Conservation (phyloP, 768 basidiomycete genomes). For the Lentinula boryana region DNA sequence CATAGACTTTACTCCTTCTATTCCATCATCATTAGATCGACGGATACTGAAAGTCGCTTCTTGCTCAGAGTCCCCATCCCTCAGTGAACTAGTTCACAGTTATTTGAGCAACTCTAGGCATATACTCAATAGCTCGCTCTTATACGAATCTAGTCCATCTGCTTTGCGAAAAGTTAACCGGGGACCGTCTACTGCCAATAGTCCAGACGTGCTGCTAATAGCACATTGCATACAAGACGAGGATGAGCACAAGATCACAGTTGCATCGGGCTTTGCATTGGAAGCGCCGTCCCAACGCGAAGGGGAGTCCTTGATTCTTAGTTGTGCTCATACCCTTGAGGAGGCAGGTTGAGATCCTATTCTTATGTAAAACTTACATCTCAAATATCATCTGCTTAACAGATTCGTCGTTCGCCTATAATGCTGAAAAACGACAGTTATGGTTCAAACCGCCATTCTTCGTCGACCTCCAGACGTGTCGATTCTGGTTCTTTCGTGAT, state of each 20-base stretch:
- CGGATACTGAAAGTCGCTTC: background rate
- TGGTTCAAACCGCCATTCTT: background rate
- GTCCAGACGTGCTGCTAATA: constrained; percentile 37
- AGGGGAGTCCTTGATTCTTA: constrained; percentile 34
- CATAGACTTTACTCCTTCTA: background rate
- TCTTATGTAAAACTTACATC: constrained; percentile 5
- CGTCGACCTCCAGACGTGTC: constrained; percentile 1
- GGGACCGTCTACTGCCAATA: constrained; percentile 14
- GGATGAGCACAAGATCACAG: constrained; percentile 34
- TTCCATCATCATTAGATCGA: background rate
- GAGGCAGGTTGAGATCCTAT: constrained; percentile 27
- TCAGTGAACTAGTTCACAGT: constrained; percentile 29
- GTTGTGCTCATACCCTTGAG: constrained; percentile 61
- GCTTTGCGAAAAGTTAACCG: constrained; percentile 21
- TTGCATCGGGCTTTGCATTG: constrained; percentile 56
- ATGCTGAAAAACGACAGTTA: constrained; percentile 12
- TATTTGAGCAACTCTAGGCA: constrained; percentile 35
- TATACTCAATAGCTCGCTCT: constrained; percentile 34
- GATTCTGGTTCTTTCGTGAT: constrained; percentile 39
- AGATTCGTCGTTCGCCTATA: constrained; percentile 30
- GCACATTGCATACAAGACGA: constrained; percentile 42
- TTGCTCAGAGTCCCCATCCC: background rate
- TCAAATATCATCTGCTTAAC: background rate
- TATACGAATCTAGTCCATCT: constrained; percentile 46
- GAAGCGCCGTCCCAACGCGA: constrained; percentile 19